Base-by-base conservation (phyloP, 345 rosid genomes). In the Linum lewisii region DNA sequence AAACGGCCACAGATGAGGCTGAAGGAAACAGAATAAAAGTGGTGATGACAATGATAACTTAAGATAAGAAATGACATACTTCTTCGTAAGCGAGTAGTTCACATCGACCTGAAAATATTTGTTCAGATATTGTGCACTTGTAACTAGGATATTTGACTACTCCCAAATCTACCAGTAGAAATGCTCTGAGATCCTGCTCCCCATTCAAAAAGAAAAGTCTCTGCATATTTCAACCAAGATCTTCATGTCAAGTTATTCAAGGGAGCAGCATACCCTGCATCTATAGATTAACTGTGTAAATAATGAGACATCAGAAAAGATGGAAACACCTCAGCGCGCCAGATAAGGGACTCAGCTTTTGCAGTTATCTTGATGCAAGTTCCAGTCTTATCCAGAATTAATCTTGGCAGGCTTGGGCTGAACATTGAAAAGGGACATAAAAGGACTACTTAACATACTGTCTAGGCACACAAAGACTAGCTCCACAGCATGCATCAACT, bases 131-230 rank as follows among this genome's bases (percentile, higher is more conserved):
- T 59, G 74, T 75, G 80, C 94, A 86, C 45, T 72, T 69, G 78
- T 88, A 92, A 63, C 74, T 61, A 57, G 98, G 94, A 73, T 82
- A 92, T 64, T 83, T 88, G 55, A 88, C 77, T 34, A 81, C 79
- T 59, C 99, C 94, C 61, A 89, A 73, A 82, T 92, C 94, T 62
- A 81, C 84, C 23, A 88, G 73, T 71, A 92, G 75, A 79, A 92
- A 92, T 23, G 88, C 73, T 38, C 94, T 83, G 38, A 86, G 70
- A 78, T 89, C 85, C 74, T 88, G 95, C 59, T 83, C 93, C 69
- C 95, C 97, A 60, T 86, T 88, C 67, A 92, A 82, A 72, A 92
- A 92, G 81, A 92, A 88, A 68, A 86, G 90, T 63, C 97, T 81
- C 98, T 92, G 91, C 81, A 77, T 21, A 59, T 60, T 42, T 29